phyloP scores from a whole-genome alignment of 108 stramenopile species.

The Skeletonema potamos region DNA sequence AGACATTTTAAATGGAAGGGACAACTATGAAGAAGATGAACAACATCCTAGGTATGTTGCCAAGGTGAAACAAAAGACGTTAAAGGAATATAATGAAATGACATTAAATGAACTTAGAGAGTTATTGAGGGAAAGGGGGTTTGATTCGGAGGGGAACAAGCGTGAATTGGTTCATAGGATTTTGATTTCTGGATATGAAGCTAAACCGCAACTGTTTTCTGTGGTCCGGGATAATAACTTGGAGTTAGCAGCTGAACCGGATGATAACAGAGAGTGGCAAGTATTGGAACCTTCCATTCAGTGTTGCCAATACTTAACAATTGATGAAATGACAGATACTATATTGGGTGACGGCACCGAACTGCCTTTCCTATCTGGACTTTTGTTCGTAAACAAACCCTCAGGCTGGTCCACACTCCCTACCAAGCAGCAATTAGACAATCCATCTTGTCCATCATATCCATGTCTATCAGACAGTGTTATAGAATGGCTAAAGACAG shows the following conservation, averaged over 20 bases:
- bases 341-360: slow-evolving; percentile 4
- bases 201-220: neutral
- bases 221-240: neutral
- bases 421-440: slow-evolving; percentile 23
- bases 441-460: slow-evolving; percentile 3
- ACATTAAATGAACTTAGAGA: neutral
- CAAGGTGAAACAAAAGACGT: neutral
- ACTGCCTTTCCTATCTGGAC: slow-evolving; percentile 22
- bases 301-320: neutral
- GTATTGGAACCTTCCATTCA: neutral
- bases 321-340: neutral
- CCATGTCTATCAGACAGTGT: slow-evolving; percentile 36
- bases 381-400: slow-evolving; percentile 43
- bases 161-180: neutral
- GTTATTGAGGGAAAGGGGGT: neutral
- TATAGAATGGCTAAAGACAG: slow-evolving; percentile 16
- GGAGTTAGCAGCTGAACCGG: neutral
- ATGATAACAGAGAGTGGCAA: neutral
- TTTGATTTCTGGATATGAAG: neutral
- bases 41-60: neutral
- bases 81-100: neutral
- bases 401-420: slow-evolving; percentile 39
- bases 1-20: neutral
- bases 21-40: neutral
- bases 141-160: neutral